phyloP scores from a whole-genome alignment of 129 eudicot species.

The Scalesia atractyloides region DNA sequence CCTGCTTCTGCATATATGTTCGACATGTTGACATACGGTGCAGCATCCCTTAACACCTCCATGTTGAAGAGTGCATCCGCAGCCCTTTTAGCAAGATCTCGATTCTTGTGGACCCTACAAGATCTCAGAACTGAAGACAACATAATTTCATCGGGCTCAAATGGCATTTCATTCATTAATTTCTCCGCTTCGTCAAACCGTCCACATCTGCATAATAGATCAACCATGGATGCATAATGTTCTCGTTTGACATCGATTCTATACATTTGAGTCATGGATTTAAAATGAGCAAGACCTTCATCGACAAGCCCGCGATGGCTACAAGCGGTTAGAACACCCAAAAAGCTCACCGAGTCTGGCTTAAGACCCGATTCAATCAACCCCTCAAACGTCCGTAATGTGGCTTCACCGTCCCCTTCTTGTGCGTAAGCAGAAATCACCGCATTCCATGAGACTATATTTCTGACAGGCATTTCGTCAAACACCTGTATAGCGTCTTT shows the following conservation, averaged over 20 bases:
- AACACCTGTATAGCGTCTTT: slow-evolving; percentile 59
- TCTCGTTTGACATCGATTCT: slow-evolving; percentile 52
- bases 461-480: slow-evolving; percentile 73
- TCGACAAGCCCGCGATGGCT: slow-evolving; percentile 80
- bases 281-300: slow-evolving; percentile 55
- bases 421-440: slow-evolving; percentile 80
- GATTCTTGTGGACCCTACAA: slow-evolving; percentile 77
- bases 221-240: slow-evolving; percentile 73
- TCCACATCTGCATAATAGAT: slow-evolving; percentile 70
- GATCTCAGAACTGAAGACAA: slow-evolving; percentile 76
- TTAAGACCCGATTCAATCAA: slow-evolving; percentile 57
- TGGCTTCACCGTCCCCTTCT: slow-evolving; percentile 74
- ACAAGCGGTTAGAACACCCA: slow-evolving; percentile 63
- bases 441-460: slow-evolving; percentile 77
- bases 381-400: slow-evolving; percentile 56
- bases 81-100: slow-evolving; percentile 63
- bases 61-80: slow-evolving; percentile 63
- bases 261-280: slow-evolving; percentile 51
- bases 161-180: slow-evolving; percentile 67
- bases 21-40: slow-evolving; percentile 68
- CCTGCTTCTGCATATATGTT: slow-evolving; percentile 83
- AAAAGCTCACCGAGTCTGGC: slow-evolving; percentile 75
- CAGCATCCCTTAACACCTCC: slow-evolving; percentile 68
- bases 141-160: slow-evolving; percentile 75
- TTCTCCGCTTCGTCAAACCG: slow-evolving; percentile 61